Evolutionary conservation across 2,329 filamentous ascomycete genomes (phyloP).

Genomic region (Microdochium bolleyi): DNA sequence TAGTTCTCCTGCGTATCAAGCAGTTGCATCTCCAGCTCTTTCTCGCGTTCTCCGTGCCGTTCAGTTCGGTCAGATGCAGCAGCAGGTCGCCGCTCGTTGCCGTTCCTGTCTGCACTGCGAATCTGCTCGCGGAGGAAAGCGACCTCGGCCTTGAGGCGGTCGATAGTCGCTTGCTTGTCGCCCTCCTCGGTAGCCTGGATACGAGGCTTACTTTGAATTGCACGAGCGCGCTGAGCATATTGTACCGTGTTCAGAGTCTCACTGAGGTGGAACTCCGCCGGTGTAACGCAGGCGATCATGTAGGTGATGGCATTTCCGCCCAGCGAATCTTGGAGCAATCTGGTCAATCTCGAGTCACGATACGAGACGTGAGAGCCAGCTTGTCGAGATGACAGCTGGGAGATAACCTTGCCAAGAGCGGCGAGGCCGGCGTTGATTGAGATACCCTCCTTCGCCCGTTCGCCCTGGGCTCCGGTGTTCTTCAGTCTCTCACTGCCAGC

Average conservation of each 20-base stretch:
- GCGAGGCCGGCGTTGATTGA: slow-evolving; percentile 96
- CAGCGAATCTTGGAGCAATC: slow-evolving; percentile 89
- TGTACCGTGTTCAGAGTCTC: slow-evolving; percentile 97
- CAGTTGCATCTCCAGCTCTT: slow-evolving; percentile 87
- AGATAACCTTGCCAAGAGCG: slow-evolving; percentile 94
- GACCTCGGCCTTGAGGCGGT: slow-evolving; percentile 87
- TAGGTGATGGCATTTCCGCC: slow-evolving; percentile 97
- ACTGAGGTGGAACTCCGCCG: slow-evolving; percentile 92
- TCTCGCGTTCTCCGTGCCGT: slow-evolving; percentile 74
- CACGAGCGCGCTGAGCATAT: slow-evolving; percentile 90
- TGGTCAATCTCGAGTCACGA: slow-evolving; percentile 93
- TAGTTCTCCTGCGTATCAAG: slow-evolving; percentile 94
- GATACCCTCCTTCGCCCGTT: slow-evolving; percentile 91
- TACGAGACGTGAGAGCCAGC: slow-evolving; percentile 90
- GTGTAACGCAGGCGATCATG: slow-evolving; percentile 98
- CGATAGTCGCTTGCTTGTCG: slow-evolving; percentile 90
- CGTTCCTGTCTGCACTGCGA: slow-evolving; percentile 66
- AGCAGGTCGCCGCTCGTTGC: slow-evolving; percentile 45
- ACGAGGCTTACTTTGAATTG: slow-evolving; percentile 94
- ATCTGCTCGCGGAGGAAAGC: slow-evolving; percentile 92
- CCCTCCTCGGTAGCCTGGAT: slow-evolving; percentile 91
- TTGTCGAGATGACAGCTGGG: slow-evolving; percentile 86
- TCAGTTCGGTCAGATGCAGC: slow-evolving; percentile 64
- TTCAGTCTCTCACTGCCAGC: slow-evolving; percentile 95
- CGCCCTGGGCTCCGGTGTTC: slow-evolving; percentile 92